Percentiles rank a stretch among this genome's conserved stretches.
Evolutionary conservation across 2,329 filamentous ascomycete genomes (phyloP).

Genomic region (Zalaria sp.): DNA sequence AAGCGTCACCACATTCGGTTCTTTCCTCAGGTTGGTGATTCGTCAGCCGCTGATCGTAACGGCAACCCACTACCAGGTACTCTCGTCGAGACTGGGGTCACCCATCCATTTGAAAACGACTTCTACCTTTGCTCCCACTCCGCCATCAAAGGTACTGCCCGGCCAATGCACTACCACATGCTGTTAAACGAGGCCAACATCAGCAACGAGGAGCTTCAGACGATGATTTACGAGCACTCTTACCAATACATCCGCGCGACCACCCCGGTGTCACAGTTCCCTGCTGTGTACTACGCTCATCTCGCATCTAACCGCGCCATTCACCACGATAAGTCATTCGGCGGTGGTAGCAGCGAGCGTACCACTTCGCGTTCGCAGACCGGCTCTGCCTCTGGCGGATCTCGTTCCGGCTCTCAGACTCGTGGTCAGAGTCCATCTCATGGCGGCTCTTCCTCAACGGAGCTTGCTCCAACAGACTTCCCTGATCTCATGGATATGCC

Average conservation of each 20-base stretch:
- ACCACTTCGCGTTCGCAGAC: slow-evolving; percentile 1
- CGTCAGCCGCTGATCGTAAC: slow-evolving; percentile 50
- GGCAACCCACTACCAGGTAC: slow-evolving; percentile 76
- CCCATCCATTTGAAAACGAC: slow-evolving; percentile 79
- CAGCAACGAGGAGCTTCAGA: slow-evolving; percentile 56
- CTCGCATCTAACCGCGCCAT: slow-evolving; percentile 69
- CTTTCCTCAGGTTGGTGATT: slow-evolving; percentile 53
- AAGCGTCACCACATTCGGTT: slow-evolving; percentile 93
- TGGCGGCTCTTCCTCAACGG: neutral
- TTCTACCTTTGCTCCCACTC: slow-evolving; percentile 61
- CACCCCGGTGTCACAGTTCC: slow-evolving; percentile 76
- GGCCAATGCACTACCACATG: slow-evolving; percentile 75
- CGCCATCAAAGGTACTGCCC: slow-evolving; percentile 86
- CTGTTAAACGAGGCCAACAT: slow-evolving; percentile 67
- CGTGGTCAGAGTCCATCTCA: neutral
- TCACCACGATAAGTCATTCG: slow-evolving; percentile 49
- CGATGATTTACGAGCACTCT: slow-evolving; percentile 86
- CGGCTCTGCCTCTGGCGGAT: slow-evolving; percentile 6
- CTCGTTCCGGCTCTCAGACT: slow-evolving; percentile 8
- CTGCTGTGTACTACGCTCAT: slow-evolving; percentile 93
- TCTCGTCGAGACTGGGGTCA: slow-evolving; percentile 78
- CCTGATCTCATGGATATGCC: slow-evolving; percentile 24
- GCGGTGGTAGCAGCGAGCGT: slow-evolving; percentile 10
- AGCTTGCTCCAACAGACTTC: slow-evolving; percentile 1
- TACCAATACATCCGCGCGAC: slow-evolving; percentile 90